phyloP scores from a whole-genome alignment of 257 asterid genomes.

The Verbena officinalis region DNA sequence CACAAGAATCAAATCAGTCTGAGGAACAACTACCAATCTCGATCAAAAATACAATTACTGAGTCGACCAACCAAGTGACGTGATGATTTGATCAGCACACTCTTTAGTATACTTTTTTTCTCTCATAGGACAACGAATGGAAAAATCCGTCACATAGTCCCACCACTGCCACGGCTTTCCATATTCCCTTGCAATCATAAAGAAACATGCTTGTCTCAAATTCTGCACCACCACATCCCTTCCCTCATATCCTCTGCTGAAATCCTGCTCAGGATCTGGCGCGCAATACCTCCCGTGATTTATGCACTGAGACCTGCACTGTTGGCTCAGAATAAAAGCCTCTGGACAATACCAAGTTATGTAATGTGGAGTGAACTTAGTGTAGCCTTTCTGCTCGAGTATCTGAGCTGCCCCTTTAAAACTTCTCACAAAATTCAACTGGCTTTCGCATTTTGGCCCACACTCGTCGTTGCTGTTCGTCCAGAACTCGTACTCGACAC shows the following conservation, averaged over 20 bases:
- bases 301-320: slow-evolving; percentile 76
- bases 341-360: slow-evolving; percentile 82
- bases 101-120: slow-evolving; percentile 59
- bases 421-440: slow-evolving; percentile 60
- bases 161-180: slow-evolving; percentile 87
- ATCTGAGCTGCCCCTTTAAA: slow-evolving; percentile 97
- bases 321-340: slow-evolving; percentile 68
- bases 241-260: slow-evolving; percentile 64
- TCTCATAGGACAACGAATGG: slow-evolving; percentile 74
- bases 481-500: slow-evolving; percentile 96
- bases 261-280: slow-evolving; percentile 80
- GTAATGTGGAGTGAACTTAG: slow-evolving; percentile 73
- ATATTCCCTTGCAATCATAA: slow-evolving; percentile 58
- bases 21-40: slow-evolving; percentile 1
- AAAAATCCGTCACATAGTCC: slow-evolving; percentile 77
- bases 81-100: slow-evolving; percentile 64
- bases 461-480: slow-evolving; percentile 92
- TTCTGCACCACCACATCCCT: slow-evolving; percentile 76
- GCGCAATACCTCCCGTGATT: slow-evolving; percentile 75
- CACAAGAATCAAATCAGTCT: background rate
- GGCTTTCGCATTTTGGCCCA: slow-evolving; percentile 84
- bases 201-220: slow-evolving; percentile 69
- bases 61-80: slow-evolving; percentile 64
- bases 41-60: background rate
- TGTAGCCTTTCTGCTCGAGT: slow-evolving; percentile 86